A percentile compares a stretch with the other conserved stretches of the same genome.
Conservation (phyloP, 2,329 filamentous ascomycete genomes). For the Hypomyces rosellus region DNA sequence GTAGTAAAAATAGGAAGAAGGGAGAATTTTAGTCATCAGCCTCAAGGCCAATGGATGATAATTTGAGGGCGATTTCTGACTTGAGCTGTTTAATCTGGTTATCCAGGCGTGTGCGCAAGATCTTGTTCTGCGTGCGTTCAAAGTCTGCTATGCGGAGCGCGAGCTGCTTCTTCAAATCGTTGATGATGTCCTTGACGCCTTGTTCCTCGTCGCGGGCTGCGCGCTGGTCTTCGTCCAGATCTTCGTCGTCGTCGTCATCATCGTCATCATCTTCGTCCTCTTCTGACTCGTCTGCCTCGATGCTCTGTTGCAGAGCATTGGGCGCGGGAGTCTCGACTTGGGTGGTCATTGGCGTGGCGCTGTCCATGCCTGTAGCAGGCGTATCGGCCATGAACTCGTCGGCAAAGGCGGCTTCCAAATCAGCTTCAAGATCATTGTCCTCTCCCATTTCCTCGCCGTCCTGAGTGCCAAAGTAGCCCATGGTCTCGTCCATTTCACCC, state of each 20-base stretch:
- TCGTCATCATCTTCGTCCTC: constrained; percentile 35
- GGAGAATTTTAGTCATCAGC: constrained; percentile 33
- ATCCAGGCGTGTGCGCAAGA: constrained; percentile 45
- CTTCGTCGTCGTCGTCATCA: constrained; percentile 47
- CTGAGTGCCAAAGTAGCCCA: constrained; percentile 32
- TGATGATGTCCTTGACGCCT: constrained; percentile 50
- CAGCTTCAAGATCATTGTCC: constrained; percentile 47
- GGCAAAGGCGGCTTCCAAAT: constrained; percentile 49
- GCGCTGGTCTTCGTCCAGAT: constrained; percentile 48
- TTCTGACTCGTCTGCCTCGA: constrained; percentile 41
- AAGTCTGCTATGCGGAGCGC: constrained; percentile 39
- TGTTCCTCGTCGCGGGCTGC: constrained; percentile 44
- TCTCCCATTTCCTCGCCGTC: constrained; percentile 32
- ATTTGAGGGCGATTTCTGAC: constrained; percentile 40
- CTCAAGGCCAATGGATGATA: constrained; percentile 37
- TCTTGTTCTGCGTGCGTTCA: constrained; percentile 37
- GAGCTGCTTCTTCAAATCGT: constrained; percentile 46
- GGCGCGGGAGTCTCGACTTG: constrained; percentile 40
- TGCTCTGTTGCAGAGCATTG: constrained; percentile 34
- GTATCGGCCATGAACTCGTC: constrained; percentile 35
- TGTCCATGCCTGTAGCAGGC: constrained; percentile 36
- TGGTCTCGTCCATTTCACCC: constrained; percentile 39
- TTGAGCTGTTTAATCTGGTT: constrained; percentile 42
- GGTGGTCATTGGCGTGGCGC: constrained; percentile 40
- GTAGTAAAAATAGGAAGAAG: no score